A percentile compares a stretch with the other conserved stretches of the same genome.
Evolutionary conservation across 176 grass and related monocot genomes (phyloP).

Genomic region (Oryza longistaminata): DNA sequence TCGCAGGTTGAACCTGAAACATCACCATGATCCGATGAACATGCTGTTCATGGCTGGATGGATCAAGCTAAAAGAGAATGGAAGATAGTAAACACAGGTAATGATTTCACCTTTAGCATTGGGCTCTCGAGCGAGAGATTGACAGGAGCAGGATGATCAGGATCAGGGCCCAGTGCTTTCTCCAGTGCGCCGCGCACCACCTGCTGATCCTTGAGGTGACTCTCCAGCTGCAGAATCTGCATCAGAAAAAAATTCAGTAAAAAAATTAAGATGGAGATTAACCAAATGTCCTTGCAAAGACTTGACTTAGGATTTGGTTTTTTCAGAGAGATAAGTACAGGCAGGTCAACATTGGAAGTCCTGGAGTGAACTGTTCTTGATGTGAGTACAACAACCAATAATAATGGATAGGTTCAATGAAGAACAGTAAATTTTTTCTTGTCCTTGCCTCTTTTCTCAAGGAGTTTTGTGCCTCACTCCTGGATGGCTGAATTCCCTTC

Average conservation of each 20-base stretch:
- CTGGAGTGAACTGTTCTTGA: background rate
- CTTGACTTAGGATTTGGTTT: background rate
- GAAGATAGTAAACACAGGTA: background rate
- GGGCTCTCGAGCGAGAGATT: conserved; percentile 49
- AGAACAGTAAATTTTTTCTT: conserved; percentile 1
- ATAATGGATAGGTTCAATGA: background rate
- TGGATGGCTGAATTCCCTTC: conserved; percentile 38
- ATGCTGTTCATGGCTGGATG: background rate
- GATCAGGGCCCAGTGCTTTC: conserved; percentile 70
- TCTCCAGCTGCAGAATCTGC: conserved; percentile 85
- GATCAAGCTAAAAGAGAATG: background rate
- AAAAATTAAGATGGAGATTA: background rate
- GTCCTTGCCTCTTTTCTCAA: conserved; percentile 74
- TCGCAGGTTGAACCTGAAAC: conserved; percentile 79
- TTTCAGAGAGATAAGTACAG: background rate
- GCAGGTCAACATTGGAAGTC: background rate
- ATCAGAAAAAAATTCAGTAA: background rate
- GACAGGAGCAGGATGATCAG: conserved; percentile 45
- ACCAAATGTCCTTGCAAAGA: background rate
- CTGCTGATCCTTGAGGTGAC: conserved; percentile 73
- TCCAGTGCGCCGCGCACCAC: conserved; percentile 70
- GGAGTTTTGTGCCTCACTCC: conserved; percentile 44
- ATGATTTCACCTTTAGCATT: conserved; percentile 62
- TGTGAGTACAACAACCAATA: background rate
- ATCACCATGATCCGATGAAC: conserved; percentile 22